Evolutionary conservation across 495 filamentous ascomycete genomes (phyloP).

Genomic region (Lepraria neglecta): DNA sequence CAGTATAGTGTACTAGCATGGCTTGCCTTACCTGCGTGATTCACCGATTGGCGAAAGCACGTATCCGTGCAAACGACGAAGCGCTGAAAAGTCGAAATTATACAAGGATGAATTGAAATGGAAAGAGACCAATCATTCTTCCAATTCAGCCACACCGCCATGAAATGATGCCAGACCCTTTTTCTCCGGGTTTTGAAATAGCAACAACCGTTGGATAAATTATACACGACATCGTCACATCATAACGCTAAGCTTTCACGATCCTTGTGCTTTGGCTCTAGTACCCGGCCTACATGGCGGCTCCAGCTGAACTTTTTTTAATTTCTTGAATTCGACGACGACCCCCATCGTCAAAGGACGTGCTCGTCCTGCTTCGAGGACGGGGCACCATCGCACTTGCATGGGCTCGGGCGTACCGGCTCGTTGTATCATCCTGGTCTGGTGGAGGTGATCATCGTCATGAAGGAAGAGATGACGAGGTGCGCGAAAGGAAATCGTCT

Average conservation of each 20-base stretch:
- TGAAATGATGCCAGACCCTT: not conserved
- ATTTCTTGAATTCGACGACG: not conserved
- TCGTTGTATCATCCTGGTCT: not conserved
- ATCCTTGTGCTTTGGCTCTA: constrained; percentile 7
- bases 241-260: not conserved
- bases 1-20: not conserved
- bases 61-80: not conserved
- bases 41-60: not conserved
- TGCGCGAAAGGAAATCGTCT: not conserved
- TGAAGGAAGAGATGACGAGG: not conserved
- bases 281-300: not conserved
- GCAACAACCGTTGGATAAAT: not conserved
- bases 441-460: not conserved
- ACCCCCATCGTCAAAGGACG: not conserved
- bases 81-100: not conserved
- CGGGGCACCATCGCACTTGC: not conserved
- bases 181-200: not conserved
- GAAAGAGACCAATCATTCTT: not conserved
- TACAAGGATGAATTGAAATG: not conserved
- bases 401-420: not conserved
- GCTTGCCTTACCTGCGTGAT: not conserved
- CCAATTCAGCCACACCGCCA: not conserved
- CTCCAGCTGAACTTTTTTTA: constrained; percentile 4
- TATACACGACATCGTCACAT: not conserved
- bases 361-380: not conserved